Conservation (phyloP, 225 moss, liverwort and hornwort species). For the Ulota crispa region DNA sequence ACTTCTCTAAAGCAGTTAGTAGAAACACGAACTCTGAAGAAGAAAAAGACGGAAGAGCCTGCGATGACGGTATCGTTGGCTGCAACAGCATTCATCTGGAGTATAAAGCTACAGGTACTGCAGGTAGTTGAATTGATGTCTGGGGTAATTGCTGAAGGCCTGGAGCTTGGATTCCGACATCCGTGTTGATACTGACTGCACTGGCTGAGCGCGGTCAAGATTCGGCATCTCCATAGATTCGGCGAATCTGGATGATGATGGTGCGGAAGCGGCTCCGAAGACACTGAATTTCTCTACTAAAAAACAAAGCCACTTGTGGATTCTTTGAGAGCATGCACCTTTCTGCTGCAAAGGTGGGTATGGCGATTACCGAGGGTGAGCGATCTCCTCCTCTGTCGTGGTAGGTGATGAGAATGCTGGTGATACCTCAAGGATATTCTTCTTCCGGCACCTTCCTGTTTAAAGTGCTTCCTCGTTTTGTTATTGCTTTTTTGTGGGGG, state of each 20-base stretch:
- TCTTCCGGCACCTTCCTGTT: background rate
- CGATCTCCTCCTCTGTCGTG: background rate
- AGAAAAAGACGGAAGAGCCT: background rate
- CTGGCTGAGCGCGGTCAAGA: background rate
- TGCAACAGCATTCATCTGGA: background rate
- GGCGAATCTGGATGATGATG: background rate
- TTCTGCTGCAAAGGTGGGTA: background rate
- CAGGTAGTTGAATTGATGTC: background rate
- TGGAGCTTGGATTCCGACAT: background rate
- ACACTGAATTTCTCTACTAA: background rate
- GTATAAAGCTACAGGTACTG: background rate
- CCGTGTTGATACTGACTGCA: background rate
- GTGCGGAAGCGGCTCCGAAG: background rate
- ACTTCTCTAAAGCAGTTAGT: background rate
- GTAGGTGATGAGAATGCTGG: background rate
- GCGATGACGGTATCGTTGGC: background rate
- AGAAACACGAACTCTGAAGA: background rate
- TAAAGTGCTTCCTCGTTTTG: too few relatives aligned
- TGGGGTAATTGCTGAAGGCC: background rate
- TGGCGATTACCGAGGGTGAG: background rate
- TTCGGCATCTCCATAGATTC: background rate
- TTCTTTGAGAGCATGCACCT: background rate
- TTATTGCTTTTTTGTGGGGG: too few relatives aligned
- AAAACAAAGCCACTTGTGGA: background rate
- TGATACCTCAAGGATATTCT: constrained; percentile 25